Base-by-base conservation (phyloP, 2,329 filamentous ascomycete genomes). In the Cryphonectria carpinicola region DNA sequence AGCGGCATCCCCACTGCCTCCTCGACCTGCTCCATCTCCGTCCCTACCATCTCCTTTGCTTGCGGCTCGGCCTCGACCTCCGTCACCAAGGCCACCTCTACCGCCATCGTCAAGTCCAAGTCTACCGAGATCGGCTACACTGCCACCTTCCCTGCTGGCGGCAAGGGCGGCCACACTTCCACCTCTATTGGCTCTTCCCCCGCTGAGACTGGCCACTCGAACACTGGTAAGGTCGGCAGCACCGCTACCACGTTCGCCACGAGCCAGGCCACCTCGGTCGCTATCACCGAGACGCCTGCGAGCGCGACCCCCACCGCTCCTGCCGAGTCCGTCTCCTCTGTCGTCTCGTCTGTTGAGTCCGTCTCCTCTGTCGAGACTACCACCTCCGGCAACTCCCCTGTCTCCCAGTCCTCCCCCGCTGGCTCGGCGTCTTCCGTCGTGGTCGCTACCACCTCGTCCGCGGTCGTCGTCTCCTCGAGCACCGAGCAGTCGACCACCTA, bases 41-140 rank as follows among this genome's bases (percentile, higher is more conserved):
- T 96, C 76, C 91, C 93, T 82, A 87, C 86, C 79, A 89, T 97
- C 76, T 86, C 84, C 75, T 97, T 95, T 82, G 88, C 94, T 83
- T 97, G 93, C 83, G 83, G 76, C 65, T 81, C 77, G 54, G 76
- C 78, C 54, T 76, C 77, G 8, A 71, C 69, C 63, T 73, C 76
- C 35, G 69, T 72, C 75, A 76, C 72, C 62, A 68, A 75, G 65
- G 74, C 75, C 66, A 74, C 76, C 66, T 71, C 70, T 32, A 72
- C 69, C 25, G 58, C 66, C 13, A 73, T 74, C 39, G 73, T 74
- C 32, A 71, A 69, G 32, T 65, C 66, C 49, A 71, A 74, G 66
- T 71, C 76, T 73, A 64, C 78, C 49, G 49, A 63, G 3, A 60
- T 64, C 25, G 41, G 28, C 22, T 13, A 25, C 35, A 61, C 28